Conservation (phyloP, 768 basidiomycete species). For the Xerocomus brunneocitrinus region DNA sequence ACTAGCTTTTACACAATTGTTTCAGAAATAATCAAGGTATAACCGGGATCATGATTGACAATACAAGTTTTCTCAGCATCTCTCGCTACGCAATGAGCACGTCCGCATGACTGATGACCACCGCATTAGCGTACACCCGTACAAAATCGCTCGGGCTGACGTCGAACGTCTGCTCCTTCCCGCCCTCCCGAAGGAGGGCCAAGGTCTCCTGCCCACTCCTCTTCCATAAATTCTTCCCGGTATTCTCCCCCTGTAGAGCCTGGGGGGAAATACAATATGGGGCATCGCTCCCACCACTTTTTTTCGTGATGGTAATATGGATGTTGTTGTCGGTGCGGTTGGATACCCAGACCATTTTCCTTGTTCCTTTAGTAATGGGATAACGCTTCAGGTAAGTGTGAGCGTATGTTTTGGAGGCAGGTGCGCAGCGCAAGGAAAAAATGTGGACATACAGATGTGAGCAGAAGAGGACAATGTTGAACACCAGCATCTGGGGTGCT, state of each 20-base stretch:
- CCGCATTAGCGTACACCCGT: slow-evolving; percentile 8
- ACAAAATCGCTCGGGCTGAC: slow-evolving; percentile 15
- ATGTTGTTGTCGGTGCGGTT: not conserved
- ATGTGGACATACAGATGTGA: not conserved
- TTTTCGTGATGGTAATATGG: slow-evolving; percentile 7
- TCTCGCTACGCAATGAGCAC: not conserved
- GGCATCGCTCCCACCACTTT: slow-evolving; percentile 1
- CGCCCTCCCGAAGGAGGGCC: slow-evolving; percentile 2
- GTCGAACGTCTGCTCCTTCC: slow-evolving; percentile 8
- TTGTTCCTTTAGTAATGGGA: not conserved
- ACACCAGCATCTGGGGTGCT: not conserved
- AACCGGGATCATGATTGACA: not conserved
- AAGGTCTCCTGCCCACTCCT: slow-evolving; percentile 8
- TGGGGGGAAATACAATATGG: not conserved
- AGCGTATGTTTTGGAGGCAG: not conserved
- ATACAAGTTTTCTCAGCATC: not conserved
- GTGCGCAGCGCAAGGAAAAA: not conserved
- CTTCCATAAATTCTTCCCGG: slow-evolving; percentile 5
- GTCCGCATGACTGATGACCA: slow-evolving; percentile 10
- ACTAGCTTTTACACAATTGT: no score
- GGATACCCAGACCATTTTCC: not conserved
- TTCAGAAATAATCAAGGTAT: no score
- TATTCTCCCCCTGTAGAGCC: not conserved
- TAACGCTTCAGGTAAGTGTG: not conserved
- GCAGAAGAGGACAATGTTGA: not conserved